Evolutionary conservation across 1,139 yeast genomes (phyloP).

Genomic region (Candida freyschussii): DNA sequence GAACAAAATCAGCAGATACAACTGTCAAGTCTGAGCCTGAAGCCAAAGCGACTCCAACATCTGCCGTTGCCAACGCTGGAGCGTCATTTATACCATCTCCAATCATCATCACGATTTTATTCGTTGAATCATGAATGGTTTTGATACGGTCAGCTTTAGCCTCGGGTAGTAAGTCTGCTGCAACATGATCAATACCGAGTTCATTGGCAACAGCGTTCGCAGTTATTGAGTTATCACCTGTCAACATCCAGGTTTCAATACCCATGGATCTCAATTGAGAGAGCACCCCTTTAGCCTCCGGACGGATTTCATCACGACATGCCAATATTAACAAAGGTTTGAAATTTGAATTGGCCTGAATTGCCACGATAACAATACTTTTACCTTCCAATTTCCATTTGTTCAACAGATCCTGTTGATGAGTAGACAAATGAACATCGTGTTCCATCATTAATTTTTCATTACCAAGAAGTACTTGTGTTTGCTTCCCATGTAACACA

Average conservation of each 20-base stretch:
- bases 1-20: constrained; percentile 53
- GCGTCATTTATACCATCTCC: constrained; percentile 67
- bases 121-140: constrained; percentile 41
- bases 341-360: constrained; percentile 20
- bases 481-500: constrained; percentile 28
- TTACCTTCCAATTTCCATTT: constrained; percentile 62
- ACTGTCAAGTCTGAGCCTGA: constrained; percentile 58
- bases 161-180: constrained; percentile 70
- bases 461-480: constrained; percentile 57
- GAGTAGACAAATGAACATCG: constrained; percentile 28
- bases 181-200: constrained; percentile 58
- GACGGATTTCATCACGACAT: constrained; percentile 60
- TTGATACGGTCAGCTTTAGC: constrained; percentile 61
- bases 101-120: constrained; percentile 43
- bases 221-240: constrained; percentile 65
- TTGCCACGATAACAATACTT: constrained; percentile 52
- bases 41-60: constrained; percentile 55
- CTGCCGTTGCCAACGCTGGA: constrained; percentile 56
- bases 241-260: constrained; percentile 57
- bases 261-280: constrained; percentile 38
- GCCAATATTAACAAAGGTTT: constrained; percentile 47
- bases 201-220: constrained; percentile 65
- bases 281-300: constrained; percentile 55
- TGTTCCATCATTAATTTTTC: constrained; percentile 50
- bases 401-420: constrained; percentile 30